A percentile compares a stretch with the other conserved stretches of the same genome.
Evolutionary conservation across 2,329 filamentous ascomycete genomes (phyloP).

Genomic region (Huntiella moniliformis): DNA sequence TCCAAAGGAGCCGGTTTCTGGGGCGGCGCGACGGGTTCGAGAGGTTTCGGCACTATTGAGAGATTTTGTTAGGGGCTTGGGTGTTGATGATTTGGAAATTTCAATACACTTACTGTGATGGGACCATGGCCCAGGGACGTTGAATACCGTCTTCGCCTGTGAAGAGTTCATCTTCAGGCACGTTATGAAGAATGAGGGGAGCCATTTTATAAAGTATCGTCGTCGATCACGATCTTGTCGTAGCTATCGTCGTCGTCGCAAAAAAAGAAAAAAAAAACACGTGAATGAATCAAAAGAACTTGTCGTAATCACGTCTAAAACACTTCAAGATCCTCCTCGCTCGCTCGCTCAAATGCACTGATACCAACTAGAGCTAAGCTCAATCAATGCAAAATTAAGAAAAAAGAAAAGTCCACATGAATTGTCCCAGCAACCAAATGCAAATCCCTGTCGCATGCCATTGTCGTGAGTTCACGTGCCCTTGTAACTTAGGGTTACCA

Average conservation of each 20-base stretch:
- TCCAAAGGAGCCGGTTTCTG: constrained; percentile 46
- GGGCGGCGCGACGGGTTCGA: constrained; percentile 33
- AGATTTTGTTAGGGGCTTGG: neutral
- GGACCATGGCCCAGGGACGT: constrained; percentile 47
- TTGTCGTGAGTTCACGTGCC: constrained; percentile 1
- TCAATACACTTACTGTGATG: constrained; percentile 34
- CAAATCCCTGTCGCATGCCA: neutral
- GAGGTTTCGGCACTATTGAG: constrained; percentile 30
- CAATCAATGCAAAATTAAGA: neutral
- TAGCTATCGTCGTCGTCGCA: neutral
- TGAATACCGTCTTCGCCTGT: constrained; percentile 45
- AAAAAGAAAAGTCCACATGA: constrained; percentile 3
- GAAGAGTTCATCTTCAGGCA: constrained; percentile 49
- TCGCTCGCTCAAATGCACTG: no score
- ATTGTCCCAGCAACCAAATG: constrained; percentile 8
- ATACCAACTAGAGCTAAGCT: neutral
- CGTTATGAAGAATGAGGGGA: constrained; percentile 48
- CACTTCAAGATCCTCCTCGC: no score
- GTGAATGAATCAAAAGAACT: neutral
- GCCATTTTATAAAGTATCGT: constrained; percentile 29
- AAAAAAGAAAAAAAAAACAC: neutral
- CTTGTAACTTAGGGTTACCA: neutral
- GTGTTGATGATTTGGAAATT: constrained; percentile 2
- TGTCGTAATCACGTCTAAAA: no score
- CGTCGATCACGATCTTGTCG: neutral